Conservation (phyloP, 352 stramenopile genomes). For the Saprolegnia diclina region DNA sequence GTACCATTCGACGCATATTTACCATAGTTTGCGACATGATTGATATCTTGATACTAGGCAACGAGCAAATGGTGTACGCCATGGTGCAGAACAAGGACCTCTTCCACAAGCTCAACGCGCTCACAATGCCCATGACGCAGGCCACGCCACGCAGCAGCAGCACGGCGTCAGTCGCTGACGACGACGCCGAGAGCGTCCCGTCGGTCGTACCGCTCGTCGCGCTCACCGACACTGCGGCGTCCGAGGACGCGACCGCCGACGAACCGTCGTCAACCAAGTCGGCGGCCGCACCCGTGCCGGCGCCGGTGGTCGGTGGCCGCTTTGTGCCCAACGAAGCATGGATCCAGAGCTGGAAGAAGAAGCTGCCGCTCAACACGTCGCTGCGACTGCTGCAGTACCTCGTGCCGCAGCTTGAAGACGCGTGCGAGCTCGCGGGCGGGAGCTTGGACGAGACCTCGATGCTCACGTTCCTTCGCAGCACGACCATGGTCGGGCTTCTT, state of each 20-base stretch:
- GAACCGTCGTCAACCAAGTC: slow-evolving; percentile 17
- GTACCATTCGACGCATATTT: too few relatives aligned
- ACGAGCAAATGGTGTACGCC: slow-evolving; percentile 97
- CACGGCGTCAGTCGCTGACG: slow-evolving; percentile 20
- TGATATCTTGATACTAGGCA: slow-evolving; percentile 62
- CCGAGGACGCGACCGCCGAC: slow-evolving; percentile 3
- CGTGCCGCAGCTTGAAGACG: slow-evolving; percentile 82
- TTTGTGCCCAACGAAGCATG: slow-evolving; percentile 91
- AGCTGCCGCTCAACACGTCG: slow-evolving; percentile 93
- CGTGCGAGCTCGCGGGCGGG: slow-evolving; percentile 68
- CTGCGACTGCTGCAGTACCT: slow-evolving; percentile 93
- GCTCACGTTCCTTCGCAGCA: slow-evolving; percentile 94
- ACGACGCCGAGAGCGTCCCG: slow-evolving; percentile 15
- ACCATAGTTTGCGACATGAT: too few relatives aligned
- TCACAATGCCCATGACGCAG: slow-evolving; percentile 65
- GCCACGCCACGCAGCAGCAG: neutral
- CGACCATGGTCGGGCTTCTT: slow-evolving; percentile 96
- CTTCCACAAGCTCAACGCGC: slow-evolving; percentile 87
- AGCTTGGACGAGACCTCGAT: slow-evolving; percentile 94
- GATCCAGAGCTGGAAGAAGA: slow-evolving; percentile 92
- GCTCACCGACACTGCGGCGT: neutral
- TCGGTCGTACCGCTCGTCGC: slow-evolving; percentile 2
- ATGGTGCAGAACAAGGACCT: slow-evolving; percentile 96
- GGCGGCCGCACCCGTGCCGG: neutral
- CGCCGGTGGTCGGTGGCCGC: slow-evolving; percentile 36